phyloP scores from a whole-genome alignment of 805 yeast genomes.

The Maudiozyma saulgeensis region DNA sequence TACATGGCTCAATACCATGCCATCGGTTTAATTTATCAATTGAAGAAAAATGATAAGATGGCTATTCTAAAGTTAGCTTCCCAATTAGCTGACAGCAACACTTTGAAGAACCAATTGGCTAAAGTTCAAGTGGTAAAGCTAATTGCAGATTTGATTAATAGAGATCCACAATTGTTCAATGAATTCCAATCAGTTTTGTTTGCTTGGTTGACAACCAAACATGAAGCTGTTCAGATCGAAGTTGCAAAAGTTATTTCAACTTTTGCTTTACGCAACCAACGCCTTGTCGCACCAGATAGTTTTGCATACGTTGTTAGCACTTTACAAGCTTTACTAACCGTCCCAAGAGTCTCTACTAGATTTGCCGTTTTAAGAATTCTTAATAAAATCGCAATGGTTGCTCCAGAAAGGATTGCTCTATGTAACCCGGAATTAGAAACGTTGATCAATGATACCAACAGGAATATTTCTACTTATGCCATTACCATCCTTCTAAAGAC shows the following conservation, averaged over 20 bases:
- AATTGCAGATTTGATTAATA: constrained; percentile 60
- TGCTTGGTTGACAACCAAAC: constrained; percentile 66
- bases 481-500: constrained; percentile 93
- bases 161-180: constrained; percentile 52
- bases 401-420: constrained; percentile 67
- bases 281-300: constrained; percentile 51
- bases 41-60: constrained; percentile 88
- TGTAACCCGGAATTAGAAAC: constrained; percentile 82
- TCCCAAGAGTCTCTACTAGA: constrained; percentile 81
- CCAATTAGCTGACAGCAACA: constrained; percentile 52
- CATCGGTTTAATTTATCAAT: constrained; percentile 75
- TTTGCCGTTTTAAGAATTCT: constrained; percentile 90
- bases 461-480: constrained; percentile 92
- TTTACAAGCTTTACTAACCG: constrained; percentile 67
- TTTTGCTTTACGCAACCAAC: constrained; percentile 43
- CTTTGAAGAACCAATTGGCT: constrained; percentile 73
- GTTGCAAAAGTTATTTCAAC: constrained; percentile 54
- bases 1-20: constrained; percentile 93
- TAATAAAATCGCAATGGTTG: constrained; percentile 71
- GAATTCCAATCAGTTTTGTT: constrained; percentile 45
- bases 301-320: constrained; percentile 62
- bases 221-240: constrained; percentile 86
- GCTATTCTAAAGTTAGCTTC: constrained; percentile 85
- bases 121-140: constrained; percentile 77
- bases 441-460: constrained; percentile 77